Evolutionary conservation across 768 basidiomycete genomes (phyloP), one percentile per base, ranked within the genome.

Genomic region (Gyrodon lividus): DNA sequence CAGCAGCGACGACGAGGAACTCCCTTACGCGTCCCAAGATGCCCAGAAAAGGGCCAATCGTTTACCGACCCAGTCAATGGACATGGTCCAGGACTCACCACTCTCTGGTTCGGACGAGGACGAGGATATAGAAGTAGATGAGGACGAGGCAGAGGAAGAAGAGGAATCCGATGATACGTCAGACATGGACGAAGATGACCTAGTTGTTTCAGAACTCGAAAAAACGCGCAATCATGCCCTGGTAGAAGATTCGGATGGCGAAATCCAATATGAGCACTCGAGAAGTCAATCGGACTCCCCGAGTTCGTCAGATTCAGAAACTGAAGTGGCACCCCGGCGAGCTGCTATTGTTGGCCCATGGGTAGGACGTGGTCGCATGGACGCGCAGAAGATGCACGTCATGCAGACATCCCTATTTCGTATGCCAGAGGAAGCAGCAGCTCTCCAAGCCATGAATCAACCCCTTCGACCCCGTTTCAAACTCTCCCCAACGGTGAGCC

Each of bases 321-420:
- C 52, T 0, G 63, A 57, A 20, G 52, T 16, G 28, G 44, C 40
- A 23, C 65, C 34, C 17, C 43, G 44, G 46, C 69, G 65, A 6
- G 69, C 82, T 52, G 70, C 79, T 6, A 75, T 77, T 6, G 73
- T 83, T 39, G 80, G 83, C 48, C 81, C 87, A 34, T 89, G 89
- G 87, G 82, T 85, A 13, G 78, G 84, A 42, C 81, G 81, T 45
- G 66, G 86, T 23, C 87, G 88, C 5, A 74, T 94, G n/a, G 91
- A 95, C 65, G 78, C 86, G 13, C 89, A 91, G 67, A 87, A 85
- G 70, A 83, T 94, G 78, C 89, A 92, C 61, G 89, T 95, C 48
- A 96, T 96, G 93, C 93, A 96, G 62, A 84, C 89, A 0, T 87
- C 89, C 30, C 71, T 96, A 46, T 96, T 96, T 64, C 79, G 86